phyloP scores from a whole-genome alignment of 768 basidiomycete species.

The Gloeostereum incarnatum region DNA sequence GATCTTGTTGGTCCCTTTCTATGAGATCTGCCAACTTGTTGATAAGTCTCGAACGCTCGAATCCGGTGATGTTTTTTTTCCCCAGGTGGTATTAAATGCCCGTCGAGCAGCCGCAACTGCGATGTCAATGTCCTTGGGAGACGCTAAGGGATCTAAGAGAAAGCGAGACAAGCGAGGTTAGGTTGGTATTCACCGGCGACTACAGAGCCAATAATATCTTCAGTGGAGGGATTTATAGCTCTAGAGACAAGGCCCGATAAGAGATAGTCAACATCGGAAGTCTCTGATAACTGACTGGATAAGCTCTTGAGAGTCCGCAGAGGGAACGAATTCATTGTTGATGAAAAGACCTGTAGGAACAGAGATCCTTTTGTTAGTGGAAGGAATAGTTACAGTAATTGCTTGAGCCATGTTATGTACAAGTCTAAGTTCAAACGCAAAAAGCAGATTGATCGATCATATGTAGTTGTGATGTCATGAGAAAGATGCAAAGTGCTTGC shows the following conservation, averaged over 20 bases:
- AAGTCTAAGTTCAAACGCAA: too few relatives aligned
- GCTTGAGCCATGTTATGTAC: slow-evolving; percentile 32
- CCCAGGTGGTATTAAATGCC: slow-evolving; percentile 84
- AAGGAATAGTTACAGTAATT: slow-evolving; percentile 28
- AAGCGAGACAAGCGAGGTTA: not conserved
- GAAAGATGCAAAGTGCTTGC: too few relatives aligned
- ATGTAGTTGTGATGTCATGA: too few relatives aligned
- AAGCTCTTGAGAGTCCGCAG: slow-evolving; percentile 53
- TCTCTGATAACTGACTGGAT: slow-evolving; percentile 40
- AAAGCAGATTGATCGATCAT: too few relatives aligned
- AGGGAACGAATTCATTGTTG: slow-evolving; percentile 82
- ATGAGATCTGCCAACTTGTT: slow-evolving; percentile 87
- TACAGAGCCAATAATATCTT: slow-evolving; percentile 61
- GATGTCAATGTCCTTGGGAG: slow-evolving; percentile 68
- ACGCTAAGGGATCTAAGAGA: slow-evolving; percentile 13
- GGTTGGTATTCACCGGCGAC: slow-evolving; percentile 40
- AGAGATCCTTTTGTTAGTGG: slow-evolving; percentile 38
- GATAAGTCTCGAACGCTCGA: slow-evolving; percentile 71
- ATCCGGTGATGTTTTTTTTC: slow-evolving; percentile 79
- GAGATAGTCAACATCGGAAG: slow-evolving; percentile 2
- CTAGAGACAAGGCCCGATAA: slow-evolving; percentile 25
- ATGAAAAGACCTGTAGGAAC: slow-evolving; percentile 86
- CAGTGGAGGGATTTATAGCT: slow-evolving; percentile 76
- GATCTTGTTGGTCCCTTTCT: slow-evolving; percentile 71
- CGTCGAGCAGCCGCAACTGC: slow-evolving; percentile 78